A percentile compares a stretch with the other conserved stretches of the same genome.
Evolutionary conservation across 169 alveolate species (phyloP).

Genomic region (Cryptosporidium muris): DNA sequence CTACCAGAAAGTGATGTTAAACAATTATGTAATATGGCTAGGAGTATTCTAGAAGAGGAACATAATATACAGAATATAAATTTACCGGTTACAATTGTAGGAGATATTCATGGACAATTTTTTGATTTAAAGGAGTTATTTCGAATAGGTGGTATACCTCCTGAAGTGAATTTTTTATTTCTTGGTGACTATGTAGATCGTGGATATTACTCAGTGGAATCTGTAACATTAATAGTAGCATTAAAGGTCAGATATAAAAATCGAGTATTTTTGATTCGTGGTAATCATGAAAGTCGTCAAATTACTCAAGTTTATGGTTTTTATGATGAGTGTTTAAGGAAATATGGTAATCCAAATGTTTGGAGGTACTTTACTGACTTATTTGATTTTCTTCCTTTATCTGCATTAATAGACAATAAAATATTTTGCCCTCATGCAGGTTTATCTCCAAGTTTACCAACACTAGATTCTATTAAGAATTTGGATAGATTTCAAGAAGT

Average conservation of each 20-base stretch:
- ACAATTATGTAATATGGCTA: slow-evolving; percentile 80
- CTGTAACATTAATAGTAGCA: slow-evolving; percentile 91
- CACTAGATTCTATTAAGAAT: slow-evolving; percentile 92
- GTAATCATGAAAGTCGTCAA: slow-evolving; percentile 95
- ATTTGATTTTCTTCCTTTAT: slow-evolving; percentile 89
- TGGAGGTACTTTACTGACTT: slow-evolving; percentile 92
- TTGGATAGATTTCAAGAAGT: slow-evolving; percentile 94
- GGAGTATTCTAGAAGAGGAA: slow-evolving; percentile 84
- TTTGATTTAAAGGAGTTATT: slow-evolving; percentile 83
- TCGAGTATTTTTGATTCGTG: slow-evolving; percentile 94
- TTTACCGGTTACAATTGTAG: slow-evolving; percentile 85
- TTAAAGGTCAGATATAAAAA: slow-evolving; percentile 96
- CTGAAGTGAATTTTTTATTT: slow-evolving; percentile 77
- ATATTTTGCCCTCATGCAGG: slow-evolving; percentile 99
- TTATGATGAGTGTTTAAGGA: slow-evolving; percentile 90
- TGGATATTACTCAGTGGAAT: slow-evolving; percentile 88
- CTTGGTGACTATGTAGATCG: slow-evolving; percentile 89
- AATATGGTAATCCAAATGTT: slow-evolving; percentile 90
- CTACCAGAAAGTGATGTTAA: slow-evolving; percentile 78
- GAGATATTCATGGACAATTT: slow-evolving; percentile 90
- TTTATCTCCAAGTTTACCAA: slow-evolving; percentile 92
- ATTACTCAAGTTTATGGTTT: slow-evolving; percentile 94
- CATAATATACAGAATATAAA: slow-evolving; percentile 83
- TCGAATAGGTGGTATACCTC: slow-evolving; percentile 75
- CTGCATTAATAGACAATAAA: slow-evolving; percentile 80